Evolutionary conservation across 2,329 filamentous ascomycete genomes (phyloP).

Genomic region (Didymosphaeria variabile): DNA sequence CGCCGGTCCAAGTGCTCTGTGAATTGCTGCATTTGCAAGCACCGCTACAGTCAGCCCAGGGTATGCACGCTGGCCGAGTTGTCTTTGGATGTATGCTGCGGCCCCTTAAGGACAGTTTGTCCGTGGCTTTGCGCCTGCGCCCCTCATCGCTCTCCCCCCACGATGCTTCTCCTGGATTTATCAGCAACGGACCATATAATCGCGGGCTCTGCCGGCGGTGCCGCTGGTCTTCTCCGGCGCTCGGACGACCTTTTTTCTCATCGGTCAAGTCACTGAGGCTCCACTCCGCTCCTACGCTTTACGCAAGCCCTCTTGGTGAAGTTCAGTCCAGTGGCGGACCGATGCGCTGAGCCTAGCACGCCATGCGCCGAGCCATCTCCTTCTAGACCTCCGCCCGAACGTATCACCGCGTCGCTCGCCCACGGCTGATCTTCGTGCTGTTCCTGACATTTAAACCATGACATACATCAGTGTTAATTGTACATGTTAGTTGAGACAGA

Average conservation of each 20-base stretch:
- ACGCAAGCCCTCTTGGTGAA: background rate
- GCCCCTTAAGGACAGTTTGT: slow-evolving; percentile 5
- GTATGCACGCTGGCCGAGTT: background rate
- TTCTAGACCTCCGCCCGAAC: slow-evolving; percentile 21
- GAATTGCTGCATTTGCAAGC: slow-evolving; percentile 18
- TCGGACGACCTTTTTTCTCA: background rate
- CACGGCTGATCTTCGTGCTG: slow-evolving; percentile 5
- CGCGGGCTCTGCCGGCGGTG: slow-evolving; percentile 5
- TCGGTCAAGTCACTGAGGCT: background rate
- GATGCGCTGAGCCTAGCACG: background rate
- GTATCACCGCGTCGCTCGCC: background rate
- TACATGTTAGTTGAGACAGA: background rate
- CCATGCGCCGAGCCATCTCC: slow-evolving; percentile 18
- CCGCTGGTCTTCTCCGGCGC: background rate
- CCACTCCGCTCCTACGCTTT: slow-evolving; percentile 9
- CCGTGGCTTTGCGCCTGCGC: slow-evolving; percentile 11
- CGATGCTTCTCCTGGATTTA: slow-evolving; percentile 35
- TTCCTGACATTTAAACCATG: background rate
- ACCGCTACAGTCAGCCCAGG: slow-evolving; percentile 9
- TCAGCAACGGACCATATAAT: slow-evolving; percentile 38
- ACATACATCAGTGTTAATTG: background rate
- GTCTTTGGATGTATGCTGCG: background rate
- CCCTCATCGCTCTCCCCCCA: slow-evolving; percentile 20
- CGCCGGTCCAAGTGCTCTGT: background rate
- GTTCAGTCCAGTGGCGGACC: background rate